phyloP scores from a whole-genome alignment of 768 basidiomycete species.

The Panus rudis region DNA sequence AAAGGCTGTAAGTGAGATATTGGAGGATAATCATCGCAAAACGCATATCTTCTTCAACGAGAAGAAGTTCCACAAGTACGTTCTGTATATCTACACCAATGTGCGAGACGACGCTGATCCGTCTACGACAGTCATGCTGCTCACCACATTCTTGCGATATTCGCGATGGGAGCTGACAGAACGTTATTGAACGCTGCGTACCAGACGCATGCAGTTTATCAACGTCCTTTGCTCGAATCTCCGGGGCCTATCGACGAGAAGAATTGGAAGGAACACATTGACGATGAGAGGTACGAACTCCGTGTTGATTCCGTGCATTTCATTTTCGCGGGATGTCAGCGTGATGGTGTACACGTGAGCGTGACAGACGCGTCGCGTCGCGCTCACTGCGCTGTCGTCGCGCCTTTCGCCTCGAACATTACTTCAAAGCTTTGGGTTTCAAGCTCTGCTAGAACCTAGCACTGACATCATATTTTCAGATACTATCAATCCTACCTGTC shows the following conservation, averaged over 20 bases:
- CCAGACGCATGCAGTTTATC: slow-evolving; percentile 31
- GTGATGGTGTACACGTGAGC: too few species aligned
- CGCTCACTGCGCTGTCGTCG: too few species aligned
- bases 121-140: slow-evolving; percentile 53
- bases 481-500: slow-evolving; percentile 53
- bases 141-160: slow-evolving; percentile 52
- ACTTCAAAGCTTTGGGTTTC: background rate
- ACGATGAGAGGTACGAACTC: slow-evolving; percentile 44
- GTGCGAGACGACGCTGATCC: too few species aligned
- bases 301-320: too few species aligned
- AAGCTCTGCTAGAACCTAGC: background rate
- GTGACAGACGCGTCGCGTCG: too few species aligned
- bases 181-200: slow-evolving; percentile 37
- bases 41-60: slow-evolving; percentile 1
- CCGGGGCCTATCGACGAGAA: slow-evolving; percentile 37
- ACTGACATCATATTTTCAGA: slow-evolving; percentile 24
- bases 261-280: slow-evolving; percentile 51
- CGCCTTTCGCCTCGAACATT: too few species aligned
- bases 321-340: too few species aligned
- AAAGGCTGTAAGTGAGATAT: background rate
- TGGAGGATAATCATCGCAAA: background rate
- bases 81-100: too few species aligned
- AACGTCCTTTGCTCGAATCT: slow-evolving; percentile 33
- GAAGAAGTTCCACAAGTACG: background rate
- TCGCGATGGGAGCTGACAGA: slow-evolving; percentile 48